phyloP scores from a whole-genome alignment of 805 yeast genomes.

The Groenewaldozyma tartarivorans region DNA sequence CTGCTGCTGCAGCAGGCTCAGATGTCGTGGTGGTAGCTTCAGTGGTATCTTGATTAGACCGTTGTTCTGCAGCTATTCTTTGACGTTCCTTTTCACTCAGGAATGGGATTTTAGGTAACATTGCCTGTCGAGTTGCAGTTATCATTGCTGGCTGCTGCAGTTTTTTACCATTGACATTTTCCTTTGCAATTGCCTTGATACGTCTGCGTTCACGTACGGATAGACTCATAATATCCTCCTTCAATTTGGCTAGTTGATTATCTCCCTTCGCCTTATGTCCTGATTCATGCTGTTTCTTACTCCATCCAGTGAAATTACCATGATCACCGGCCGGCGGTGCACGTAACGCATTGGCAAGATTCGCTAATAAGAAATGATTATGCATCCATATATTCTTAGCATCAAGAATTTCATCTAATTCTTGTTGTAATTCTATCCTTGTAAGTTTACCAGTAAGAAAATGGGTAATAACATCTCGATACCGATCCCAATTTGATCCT shows the following conservation, averaged over 20 bases:
- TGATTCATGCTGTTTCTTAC: constrained; percentile 44
- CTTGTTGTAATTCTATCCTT: constrained; percentile 58
- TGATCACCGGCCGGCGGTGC: constrained; percentile 56
- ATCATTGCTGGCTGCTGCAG: constrained; percentile 34
- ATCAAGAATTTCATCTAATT: constrained; percentile 47
- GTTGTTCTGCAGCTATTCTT: neutral
- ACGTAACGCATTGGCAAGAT: constrained; percentile 73
- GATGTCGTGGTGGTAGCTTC: neutral
- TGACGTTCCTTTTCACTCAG: constrained; percentile 29
- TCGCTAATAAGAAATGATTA: constrained; percentile 71
- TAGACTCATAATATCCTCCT: constrained; percentile 76
- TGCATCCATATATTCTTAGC: constrained; percentile 51
- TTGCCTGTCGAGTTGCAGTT: constrained; percentile 35
- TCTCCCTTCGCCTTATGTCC: constrained; percentile 25
- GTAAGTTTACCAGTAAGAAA: constrained; percentile 75
- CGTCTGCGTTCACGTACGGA: constrained; percentile 79
- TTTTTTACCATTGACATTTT: constrained; percentile 70
- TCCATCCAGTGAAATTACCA: constrained; percentile 33
- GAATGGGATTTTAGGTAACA: constrained; percentile 79
- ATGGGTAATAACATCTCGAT: constrained; percentile 66
- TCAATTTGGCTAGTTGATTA: constrained; percentile 70
- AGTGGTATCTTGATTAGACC: constrained; percentile 2
- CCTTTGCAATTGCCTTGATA: constrained; percentile 70
- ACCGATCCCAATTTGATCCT: constrained; percentile 78
- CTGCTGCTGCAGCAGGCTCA: neutral